Evolutionary conservation across 164 flowering plant genomes (phyloP), one percentile per base, ranked within the genome.

Genomic region (Stephania japonica): DNA sequence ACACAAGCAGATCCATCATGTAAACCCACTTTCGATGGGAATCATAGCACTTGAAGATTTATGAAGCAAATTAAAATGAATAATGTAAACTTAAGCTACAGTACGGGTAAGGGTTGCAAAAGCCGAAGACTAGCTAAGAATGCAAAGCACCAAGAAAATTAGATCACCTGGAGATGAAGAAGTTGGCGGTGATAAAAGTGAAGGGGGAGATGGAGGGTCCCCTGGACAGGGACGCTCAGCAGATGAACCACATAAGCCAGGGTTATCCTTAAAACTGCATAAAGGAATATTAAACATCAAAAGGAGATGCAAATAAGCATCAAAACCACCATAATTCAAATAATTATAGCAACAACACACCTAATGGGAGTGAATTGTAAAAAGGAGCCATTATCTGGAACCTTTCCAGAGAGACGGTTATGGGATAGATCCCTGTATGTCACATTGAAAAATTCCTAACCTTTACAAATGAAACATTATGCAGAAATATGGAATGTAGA

Each of bases 161-260:
- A 38, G 16, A 69, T 75, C 69, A 93, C 98, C 94, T 81, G 87
- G 93, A 38, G 83, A 23, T 70, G 88, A 70, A 65, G 81, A 76
- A 47, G 93, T 82, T 47, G 96, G 88, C 43, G 91, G 94, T 27
- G 93, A 89, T 42, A 91, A 83, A 82, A 94, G 88, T 24, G 97
- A 96, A n/a, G 98, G 98, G 72, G 98, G 88, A 83, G 90, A 91
- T 66, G 98, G 98, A 69, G 98, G 97, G 79, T 95, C 86, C 65
- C 97, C 98, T 9, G 98, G 98, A 78, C 90, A 85, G 47, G 85
- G 90, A 1, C 56, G 59, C 42, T 77, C 79, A 64, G 85, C 85
- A 65, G 81, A 87, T 1, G 86, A 84, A 16, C 89, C 89, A 69
- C 89, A 86, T 21, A 86, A 80, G 49, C 65, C 65, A 41, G 44